Conservation (phyloP, 192 early-diverging fungal species). For the Gamsiella multidivaricata region DNA sequence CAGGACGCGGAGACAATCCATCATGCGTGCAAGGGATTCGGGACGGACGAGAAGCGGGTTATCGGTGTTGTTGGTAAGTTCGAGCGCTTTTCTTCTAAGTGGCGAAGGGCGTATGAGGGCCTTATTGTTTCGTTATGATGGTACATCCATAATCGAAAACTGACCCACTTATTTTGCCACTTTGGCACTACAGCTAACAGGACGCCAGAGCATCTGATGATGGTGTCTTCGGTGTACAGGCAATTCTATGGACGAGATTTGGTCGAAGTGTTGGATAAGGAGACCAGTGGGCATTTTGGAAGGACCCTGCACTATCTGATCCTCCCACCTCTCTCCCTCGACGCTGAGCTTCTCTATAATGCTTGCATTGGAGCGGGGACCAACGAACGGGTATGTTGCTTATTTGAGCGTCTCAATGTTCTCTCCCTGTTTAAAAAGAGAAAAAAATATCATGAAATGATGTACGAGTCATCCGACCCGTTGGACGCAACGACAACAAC, state of each 20-base stretch:
- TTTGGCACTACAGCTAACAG: conserved; percentile 11
- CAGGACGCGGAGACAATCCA: conserved; percentile 52
- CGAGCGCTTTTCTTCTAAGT: background rate
- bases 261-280: conserved; percentile 45
- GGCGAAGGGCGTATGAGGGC: background rate
- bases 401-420: background rate
- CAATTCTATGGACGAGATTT: conserved; percentile 48
- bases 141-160: background rate
- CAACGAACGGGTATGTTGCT: conserved; percentile 40
- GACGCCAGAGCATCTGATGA: conserved; percentile 31
- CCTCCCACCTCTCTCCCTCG: conserved; percentile 30
- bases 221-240: conserved; percentile 37
- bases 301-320: conserved; percentile 41
- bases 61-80: conserved; percentile 51
- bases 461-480: background rate
- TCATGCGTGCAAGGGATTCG: conserved; percentile 38
- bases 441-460: background rate
- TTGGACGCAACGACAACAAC: background rate
- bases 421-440: background rate
- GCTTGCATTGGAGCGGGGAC: conserved; percentile 42
- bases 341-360: conserved; percentile 40
- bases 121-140: background rate
- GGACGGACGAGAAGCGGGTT: conserved; percentile 44
- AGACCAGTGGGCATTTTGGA: conserved; percentile 44
- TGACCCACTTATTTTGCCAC: background rate